Conservation (phyloP, 2,329 filamentous ascomycete genomes). For the Cladobotryum protrusum region DNA sequence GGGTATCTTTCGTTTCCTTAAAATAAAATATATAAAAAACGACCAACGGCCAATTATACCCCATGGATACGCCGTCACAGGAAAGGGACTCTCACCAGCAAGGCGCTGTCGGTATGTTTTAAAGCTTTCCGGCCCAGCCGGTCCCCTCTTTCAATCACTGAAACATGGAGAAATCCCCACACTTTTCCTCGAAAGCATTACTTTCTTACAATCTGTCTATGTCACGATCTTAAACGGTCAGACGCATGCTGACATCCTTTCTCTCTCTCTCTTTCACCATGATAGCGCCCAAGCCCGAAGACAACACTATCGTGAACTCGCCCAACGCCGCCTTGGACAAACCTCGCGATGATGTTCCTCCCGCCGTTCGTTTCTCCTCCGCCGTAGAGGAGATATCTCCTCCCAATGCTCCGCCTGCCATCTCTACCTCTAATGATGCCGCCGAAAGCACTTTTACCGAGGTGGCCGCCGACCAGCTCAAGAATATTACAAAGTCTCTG, state of each 20-base stretch:
- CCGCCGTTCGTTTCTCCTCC: slow-evolving; percentile 65
- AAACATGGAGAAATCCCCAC: background rate
- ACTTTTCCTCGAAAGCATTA: background rate
- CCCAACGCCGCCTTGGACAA: slow-evolving; percentile 9
- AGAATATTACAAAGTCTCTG: slow-evolving; percentile 64
- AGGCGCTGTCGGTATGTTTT: background rate
- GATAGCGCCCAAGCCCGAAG: background rate
- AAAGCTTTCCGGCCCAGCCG: background rate
- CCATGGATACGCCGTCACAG: background rate
- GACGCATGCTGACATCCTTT: background rate
- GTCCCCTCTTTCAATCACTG: background rate
- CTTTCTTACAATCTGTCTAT: background rate
- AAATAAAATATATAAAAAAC: too few species aligned
- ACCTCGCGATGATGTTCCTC: slow-evolving; percentile 21
- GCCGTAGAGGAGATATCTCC: slow-evolving; percentile 60
- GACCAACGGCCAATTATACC: background rate
- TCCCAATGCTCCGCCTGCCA: slow-evolving; percentile 32
- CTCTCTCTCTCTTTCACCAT: background rate
- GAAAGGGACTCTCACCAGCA: background rate
- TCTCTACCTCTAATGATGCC: slow-evolving; percentile 22
- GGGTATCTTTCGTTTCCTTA: too few species aligned
- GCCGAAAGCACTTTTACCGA: slow-evolving; percentile 30
- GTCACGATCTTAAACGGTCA: too few species aligned
- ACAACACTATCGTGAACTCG: background rate
- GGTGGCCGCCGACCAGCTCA: slow-evolving; percentile 57